phyloP scores from a whole-genome alignment of 139 green algal genomes.

The Micromonas commoda region DNA sequence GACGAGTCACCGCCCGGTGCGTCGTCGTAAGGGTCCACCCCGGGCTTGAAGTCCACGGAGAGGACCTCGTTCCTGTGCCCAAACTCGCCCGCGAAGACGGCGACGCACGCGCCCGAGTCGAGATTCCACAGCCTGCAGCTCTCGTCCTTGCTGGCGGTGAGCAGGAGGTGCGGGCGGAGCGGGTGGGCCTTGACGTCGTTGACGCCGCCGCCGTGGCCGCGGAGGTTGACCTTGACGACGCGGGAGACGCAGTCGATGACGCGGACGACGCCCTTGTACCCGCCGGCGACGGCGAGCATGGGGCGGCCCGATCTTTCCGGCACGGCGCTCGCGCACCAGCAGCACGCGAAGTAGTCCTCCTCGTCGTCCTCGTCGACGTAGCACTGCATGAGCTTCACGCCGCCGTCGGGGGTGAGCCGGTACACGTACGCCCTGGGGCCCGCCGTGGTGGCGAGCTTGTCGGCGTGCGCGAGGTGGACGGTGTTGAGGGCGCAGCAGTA shows the following conservation, averaged over 20 bases:
- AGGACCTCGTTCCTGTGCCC: slow-evolving; percentile 46
- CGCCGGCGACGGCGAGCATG: background rate
- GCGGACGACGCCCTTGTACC: slow-evolving; percentile 10
- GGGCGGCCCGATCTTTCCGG: no score
- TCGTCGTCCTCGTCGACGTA: slow-evolving; percentile 10
- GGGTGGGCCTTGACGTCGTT: slow-evolving; percentile 24
- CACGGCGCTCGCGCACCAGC: background rate
- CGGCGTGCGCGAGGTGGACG: background rate
- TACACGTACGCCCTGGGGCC: background rate
- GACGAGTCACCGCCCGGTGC: no score
- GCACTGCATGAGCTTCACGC: background rate
- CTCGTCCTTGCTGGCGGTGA: slow-evolving; percentile 38
- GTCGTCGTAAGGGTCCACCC: background rate
- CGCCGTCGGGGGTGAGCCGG: background rate
- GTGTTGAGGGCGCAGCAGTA: no score
- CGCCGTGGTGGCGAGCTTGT: background rate
- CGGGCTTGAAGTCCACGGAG: slow-evolving; percentile 25
- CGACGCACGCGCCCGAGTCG: slow-evolving; percentile 36
- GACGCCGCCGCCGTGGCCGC: slow-evolving; percentile 14
- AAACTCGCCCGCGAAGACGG: slow-evolving; percentile 41
- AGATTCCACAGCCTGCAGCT: slow-evolving; percentile 48
- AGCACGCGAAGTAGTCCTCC: slow-evolving; percentile 7
- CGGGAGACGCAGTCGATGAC: slow-evolving; percentile 8
- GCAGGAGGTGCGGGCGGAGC: background rate
- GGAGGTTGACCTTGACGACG: background rate